A percentile compares a stretch with the other conserved stretches of the same genome.
Evolutionary conservation across 129 eudicot species (phyloP).

Genomic region (Cynara cardunculus): DNA sequence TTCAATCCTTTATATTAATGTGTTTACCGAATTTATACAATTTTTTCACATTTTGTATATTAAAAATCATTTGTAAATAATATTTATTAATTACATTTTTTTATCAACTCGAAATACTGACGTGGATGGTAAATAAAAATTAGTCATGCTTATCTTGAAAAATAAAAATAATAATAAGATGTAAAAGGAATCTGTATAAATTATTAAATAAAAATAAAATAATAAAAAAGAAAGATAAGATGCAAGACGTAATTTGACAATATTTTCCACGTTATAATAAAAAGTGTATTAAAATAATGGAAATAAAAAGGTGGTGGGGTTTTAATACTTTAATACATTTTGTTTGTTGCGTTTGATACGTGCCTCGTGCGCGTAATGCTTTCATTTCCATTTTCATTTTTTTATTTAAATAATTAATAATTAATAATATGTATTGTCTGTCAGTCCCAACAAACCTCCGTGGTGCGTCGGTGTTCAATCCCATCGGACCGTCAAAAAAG

Average conservation of each 20-base stretch:
- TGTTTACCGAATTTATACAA: too few species aligned
- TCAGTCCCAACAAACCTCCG: background rate
- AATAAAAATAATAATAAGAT: background rate
- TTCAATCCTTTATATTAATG: too few species aligned
- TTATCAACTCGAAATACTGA: too few species aligned
- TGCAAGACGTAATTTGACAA: background rate
- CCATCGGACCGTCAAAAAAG: background rate
- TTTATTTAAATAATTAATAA: background rate
- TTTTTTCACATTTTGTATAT: background rate
- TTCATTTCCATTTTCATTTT: background rate
- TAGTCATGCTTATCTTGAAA: background rate
- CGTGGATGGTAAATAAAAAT: too few species aligned
- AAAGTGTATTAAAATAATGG: background rate
- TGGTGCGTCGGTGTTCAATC: slow-evolving; percentile 15
- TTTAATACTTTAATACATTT: background rate
- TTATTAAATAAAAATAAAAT: background rate
- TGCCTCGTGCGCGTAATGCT: slow-evolving; percentile 28
- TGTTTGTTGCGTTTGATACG: slow-evolving; percentile 23
- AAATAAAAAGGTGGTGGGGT: slow-evolving; percentile 7
- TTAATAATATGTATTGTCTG: background rate
- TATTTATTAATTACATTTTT: too few species aligned
- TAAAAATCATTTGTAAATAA: too few species aligned
- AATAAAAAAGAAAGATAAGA: background rate
- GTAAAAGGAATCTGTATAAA: background rate
- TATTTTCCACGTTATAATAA: slow-evolving; percentile 19